Conservation (phyloP, 768 basidiomycete species). For the Mrakia gelida region DNA sequence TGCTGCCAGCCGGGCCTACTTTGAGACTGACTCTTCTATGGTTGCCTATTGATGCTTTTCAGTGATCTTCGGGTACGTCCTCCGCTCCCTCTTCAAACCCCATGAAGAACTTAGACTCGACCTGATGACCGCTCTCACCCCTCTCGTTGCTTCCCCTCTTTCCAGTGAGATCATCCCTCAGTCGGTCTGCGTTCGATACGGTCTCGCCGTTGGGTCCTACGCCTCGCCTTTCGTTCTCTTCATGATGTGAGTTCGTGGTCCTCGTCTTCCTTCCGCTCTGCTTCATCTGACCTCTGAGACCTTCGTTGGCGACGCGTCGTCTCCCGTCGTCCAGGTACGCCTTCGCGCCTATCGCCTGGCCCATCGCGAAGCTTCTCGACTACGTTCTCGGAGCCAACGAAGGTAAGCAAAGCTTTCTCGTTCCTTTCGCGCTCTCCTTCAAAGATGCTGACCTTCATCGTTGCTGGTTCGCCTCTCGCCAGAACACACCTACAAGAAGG, state of each 20-base stretch:
- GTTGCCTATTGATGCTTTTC: neutral
- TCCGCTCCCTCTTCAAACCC: no score
- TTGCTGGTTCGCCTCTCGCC: neutral
- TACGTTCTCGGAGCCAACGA: slow-evolving; percentile 70
- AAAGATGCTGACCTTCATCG: neutral
- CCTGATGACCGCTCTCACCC: no score
- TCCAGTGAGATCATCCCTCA: slow-evolving; percentile 30
- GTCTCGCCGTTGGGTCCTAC: slow-evolving; percentile 70
- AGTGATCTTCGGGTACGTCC: slow-evolving; percentile 35
- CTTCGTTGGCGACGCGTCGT: neutral
- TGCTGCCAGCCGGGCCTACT: no score
- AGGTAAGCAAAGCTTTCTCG: slow-evolving; percentile 26
- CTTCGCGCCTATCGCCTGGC: slow-evolving; percentile 64
- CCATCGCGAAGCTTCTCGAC: slow-evolving; percentile 70
- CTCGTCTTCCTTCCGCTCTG: neutral
- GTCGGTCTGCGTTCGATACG: slow-evolving; percentile 65
- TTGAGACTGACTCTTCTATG: neutral
- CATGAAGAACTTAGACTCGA: no score
- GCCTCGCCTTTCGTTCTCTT: slow-evolving; percentile 69
- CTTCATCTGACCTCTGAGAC: neutral
- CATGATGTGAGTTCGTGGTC: slow-evolving; percentile 24
- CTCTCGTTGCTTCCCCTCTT: no score
- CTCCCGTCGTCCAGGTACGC: slow-evolving; percentile 2
- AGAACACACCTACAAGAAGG: slow-evolving; percentile 25
- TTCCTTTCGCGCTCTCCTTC: neutral